Base-by-base conservation (phyloP, 108 stramenopile species). In the Pseudonitzschia pungens region DNA sequence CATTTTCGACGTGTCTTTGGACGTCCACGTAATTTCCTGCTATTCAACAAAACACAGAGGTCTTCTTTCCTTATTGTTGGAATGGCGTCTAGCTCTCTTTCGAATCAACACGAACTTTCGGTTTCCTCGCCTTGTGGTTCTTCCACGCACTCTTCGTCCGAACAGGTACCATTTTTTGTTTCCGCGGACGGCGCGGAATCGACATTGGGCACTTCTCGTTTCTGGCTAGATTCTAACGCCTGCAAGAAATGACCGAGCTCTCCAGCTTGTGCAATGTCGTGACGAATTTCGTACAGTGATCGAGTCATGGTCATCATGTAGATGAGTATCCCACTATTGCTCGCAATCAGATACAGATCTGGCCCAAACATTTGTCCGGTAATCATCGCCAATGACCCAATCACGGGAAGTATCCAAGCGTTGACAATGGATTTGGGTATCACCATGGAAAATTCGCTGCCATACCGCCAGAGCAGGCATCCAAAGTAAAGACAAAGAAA, bases 191-290 rank as follows among this genome's bases (percentile, higher is more conserved):
- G n/a, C n/a, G n/a, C n/a, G n/a, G n/a, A n/a, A 18, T 14, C 16
- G 18, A 12, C 1, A 48, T 12, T 4, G 2, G 5, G 3, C n/a
- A 10, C 45, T 48, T 48, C 18, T 11, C 45, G 14, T 48, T 18
- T 65, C 1, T 48, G 20, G 40, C 68, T 72, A n/a, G 58, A 40
- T 50, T 72, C 78, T 40, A 79, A 22, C 4, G 78, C 78, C 31
- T 69, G 21, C 40, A 79, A 56, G 64, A 79, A 79, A n/a, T 69
- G 57, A 12, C 78, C 78, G 31, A 79, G 51, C 41, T 79, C 78
- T 29, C 72, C 72, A 22, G 78, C 72, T 41, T 69, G 62, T 54
- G 43, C 40, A 16, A 79, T 70, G 43, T 79, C 78, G 40, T 70
- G 26, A 32, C 72, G 78, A 20, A 73, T 68, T 70, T 79, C 78